These are phyloP conservation scores for Ceratocystis variospora DNA, from an alignment of 2,329 filamentous ascomycete genomes.

Conservation along the genomic window DNA sequence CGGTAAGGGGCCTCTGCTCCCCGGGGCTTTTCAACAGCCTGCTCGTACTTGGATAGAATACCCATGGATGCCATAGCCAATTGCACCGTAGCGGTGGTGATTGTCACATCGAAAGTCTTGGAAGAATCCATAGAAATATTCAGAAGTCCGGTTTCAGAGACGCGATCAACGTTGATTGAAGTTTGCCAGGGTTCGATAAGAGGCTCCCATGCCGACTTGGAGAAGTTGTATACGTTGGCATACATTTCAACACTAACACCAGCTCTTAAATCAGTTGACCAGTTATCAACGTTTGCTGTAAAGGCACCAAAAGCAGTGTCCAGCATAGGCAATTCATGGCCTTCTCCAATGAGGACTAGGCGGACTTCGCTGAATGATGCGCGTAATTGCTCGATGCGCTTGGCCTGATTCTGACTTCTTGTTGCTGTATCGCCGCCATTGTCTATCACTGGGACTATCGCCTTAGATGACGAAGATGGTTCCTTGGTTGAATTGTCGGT, in stretches of 20 bases:
- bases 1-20: conserved; percentile 85
- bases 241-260: conserved; percentile 88
- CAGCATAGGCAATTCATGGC: conserved; percentile 88
- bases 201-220: conserved; percentile 96
- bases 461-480: background rate
- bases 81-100: conserved; percentile 89
- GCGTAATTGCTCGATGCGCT: conserved; percentile 60
- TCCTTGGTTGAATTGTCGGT: background rate
- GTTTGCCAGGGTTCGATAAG: conserved; percentile 91
- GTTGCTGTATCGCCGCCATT: background rate
- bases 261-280: conserved; percentile 75
- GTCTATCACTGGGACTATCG: background rate
- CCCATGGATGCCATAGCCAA: conserved; percentile 84
- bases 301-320: conserved; percentile 91
- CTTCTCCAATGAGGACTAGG: conserved; percentile 84
- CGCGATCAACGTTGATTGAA: conserved; percentile 75
- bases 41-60: conserved; percentile 71
- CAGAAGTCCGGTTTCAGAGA: conserved; percentile 59
- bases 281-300: conserved; percentile 70
- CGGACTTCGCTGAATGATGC: conserved; percentile 77
- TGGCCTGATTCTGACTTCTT: conserved; percentile 19
- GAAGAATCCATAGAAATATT: conserved; percentile 77
- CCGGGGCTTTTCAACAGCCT: conserved; percentile 81
- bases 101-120: conserved; percentile 78
- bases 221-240: conserved; percentile 96